phyloP scores from a whole-genome alignment of 2,329 filamentous ascomycete genomes.

The Aureobasidium leucospermi region DNA sequence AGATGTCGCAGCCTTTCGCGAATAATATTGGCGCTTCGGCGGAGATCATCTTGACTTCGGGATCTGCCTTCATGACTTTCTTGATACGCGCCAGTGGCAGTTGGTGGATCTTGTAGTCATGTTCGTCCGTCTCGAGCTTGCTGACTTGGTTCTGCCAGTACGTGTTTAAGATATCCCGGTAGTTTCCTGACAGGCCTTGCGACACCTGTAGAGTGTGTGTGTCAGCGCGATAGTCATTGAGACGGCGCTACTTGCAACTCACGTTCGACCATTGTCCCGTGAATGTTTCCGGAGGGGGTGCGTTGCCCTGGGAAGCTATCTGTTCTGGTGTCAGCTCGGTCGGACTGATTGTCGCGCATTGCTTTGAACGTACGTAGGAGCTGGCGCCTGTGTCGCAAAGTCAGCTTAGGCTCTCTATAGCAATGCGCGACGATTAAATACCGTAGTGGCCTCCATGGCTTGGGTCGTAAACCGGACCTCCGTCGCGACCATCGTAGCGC shows the following conservation, averaged over 20 bases:
- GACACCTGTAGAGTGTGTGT: slow-evolving; percentile 59
- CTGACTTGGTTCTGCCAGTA: slow-evolving; percentile 99
- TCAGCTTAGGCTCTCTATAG: not conserved
- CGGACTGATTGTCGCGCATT: slow-evolving; percentile 1
- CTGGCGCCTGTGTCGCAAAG: slow-evolving; percentile 50
- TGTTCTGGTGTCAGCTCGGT: slow-evolving; percentile 32
- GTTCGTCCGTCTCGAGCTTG: slow-evolving; percentile 86
- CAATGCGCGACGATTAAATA: slow-evolving; percentile 17
- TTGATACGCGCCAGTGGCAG: slow-evolving; percentile 96
- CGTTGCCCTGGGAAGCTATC: slow-evolving; percentile 81
- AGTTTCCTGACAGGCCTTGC: slow-evolving; percentile 84
- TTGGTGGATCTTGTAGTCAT: slow-evolving; percentile 98
- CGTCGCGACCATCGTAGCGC: slow-evolving; percentile 44
- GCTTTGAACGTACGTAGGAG: slow-evolving; percentile 50
- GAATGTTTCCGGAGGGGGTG: slow-evolving; percentile 83
- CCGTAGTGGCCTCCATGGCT: slow-evolving; percentile 44
- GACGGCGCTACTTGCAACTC: slow-evolving; percentile 27
- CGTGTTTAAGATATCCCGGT: slow-evolving; percentile 94
- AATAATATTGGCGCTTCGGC: slow-evolving; percentile 97
- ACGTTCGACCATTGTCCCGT: slow-evolving; percentile 94
- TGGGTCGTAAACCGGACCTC: slow-evolving; percentile 41
- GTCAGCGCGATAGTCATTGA: not conserved
- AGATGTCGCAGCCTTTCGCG: slow-evolving; percentile 97
- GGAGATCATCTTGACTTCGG: slow-evolving; percentile 99
- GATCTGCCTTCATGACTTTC: slow-evolving; percentile 99